These are phyloP conservation scores for Tylopilus intermedius DNA, from an alignment of 768 basidiomycete species.

Conservation along the genomic window DNA sequence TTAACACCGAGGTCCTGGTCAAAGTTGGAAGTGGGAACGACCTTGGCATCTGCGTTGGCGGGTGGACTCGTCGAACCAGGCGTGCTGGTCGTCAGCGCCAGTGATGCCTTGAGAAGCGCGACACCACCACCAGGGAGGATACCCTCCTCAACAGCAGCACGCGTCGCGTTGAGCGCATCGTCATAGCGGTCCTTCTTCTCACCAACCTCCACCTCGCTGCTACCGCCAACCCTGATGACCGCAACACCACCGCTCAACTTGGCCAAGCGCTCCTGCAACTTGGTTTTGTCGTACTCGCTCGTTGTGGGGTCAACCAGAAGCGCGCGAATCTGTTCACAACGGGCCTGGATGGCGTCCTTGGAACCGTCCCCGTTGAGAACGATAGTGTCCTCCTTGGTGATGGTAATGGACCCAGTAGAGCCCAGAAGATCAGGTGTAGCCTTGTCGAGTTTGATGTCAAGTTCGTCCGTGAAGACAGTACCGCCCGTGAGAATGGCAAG, in stretches of 20 bases:
- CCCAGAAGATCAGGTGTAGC: slow-evolving; percentile 80
- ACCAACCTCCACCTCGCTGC: slow-evolving; percentile 91
- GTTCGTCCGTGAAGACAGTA: slow-evolving; percentile 93
- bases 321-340: slow-evolving; percentile 92
- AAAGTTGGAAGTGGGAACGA: slow-evolving; percentile 83
- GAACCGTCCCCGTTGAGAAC: slow-evolving; percentile 89
- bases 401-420: slow-evolving; percentile 82
- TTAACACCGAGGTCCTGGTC: slow-evolving; percentile 95
- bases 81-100: slow-evolving; percentile 57
- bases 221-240: slow-evolving; percentile 98
- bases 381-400: slow-evolving; percentile 98
- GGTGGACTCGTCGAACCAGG: slow-evolving; percentile 45
- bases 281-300: slow-evolving; percentile 88
- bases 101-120: slow-evolving; percentile 82
- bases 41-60: slow-evolving; percentile 51
- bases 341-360: slow-evolving; percentile 84
- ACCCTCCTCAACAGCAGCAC: slow-evolving; percentile 97
- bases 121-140: slow-evolving; percentile 96
- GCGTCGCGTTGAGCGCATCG: slow-evolving; percentile 95
- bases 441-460: slow-evolving; percentile 71
- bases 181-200: slow-evolving; percentile 96
- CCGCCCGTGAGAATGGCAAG: slow-evolving; percentile 96
- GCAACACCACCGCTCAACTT: slow-evolving; percentile 96
- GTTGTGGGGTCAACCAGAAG: slow-evolving; percentile 80
- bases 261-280: slow-evolving; percentile 94